Evolutionary conservation across 768 basidiomycete species (phyloP).

Genomic region (Lactifluus volemus): DNA sequence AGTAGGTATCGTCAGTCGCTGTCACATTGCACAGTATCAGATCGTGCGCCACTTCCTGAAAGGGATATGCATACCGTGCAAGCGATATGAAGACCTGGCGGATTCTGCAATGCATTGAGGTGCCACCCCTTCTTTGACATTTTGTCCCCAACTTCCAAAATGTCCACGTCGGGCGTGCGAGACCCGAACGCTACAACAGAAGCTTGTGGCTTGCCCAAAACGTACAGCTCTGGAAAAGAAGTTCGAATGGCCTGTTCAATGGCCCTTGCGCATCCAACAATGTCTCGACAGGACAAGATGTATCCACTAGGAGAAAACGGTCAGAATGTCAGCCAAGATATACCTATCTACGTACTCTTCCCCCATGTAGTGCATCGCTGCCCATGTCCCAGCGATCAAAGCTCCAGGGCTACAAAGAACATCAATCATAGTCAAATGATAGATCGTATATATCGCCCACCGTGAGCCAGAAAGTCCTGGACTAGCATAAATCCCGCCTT

Average conservation of each 20-base stretch:
- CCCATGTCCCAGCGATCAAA: conserved; percentile 92
- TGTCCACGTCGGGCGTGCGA: conserved; percentile 41
- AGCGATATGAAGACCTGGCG: conserved; percentile 86
- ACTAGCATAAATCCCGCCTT: conserved; percentile 85
- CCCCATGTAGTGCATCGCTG: conserved; percentile 91
- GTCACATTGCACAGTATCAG: conserved; percentile 4
- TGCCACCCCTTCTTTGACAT: conserved; percentile 90
- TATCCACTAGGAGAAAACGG: conserved; percentile 55
- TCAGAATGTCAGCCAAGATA: neutral
- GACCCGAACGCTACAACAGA: conserved; percentile 88
- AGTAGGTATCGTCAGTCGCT: conserved; percentile 72
- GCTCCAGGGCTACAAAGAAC: conserved; percentile 68
- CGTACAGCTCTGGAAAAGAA: conserved; percentile 74
- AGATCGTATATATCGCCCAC: conserved; percentile 33
- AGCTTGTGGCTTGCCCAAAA: conserved; percentile 84
- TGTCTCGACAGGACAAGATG: conserved; percentile 71
- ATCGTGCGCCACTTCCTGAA: neutral
- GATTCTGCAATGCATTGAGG: conserved; percentile 72
- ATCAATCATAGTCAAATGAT: neutral
- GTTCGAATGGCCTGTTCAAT: conserved; percentile 59
- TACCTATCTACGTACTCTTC: conserved; percentile 46
- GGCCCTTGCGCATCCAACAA: conserved; percentile 63
- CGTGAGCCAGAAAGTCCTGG: conserved; percentile 86
- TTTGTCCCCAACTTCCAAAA: conserved; percentile 84
- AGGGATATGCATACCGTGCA: conserved; percentile 59